Conservation (phyloP, 768 basidiomycete genomes). For the Chalciporus sphaerocephalus region DNA sequence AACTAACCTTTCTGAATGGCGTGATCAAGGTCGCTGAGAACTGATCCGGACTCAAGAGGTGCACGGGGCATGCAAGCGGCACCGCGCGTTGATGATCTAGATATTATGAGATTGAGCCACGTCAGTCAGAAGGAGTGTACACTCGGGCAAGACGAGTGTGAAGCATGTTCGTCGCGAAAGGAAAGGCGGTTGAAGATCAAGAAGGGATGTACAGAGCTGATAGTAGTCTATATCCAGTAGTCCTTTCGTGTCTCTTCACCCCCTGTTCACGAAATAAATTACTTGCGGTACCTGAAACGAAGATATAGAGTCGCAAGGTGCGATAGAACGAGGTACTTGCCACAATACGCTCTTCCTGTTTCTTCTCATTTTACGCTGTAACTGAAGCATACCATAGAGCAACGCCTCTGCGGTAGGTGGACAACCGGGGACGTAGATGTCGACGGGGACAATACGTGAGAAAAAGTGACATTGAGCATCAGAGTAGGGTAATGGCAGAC, state of each 20-base stretch:
- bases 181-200: slow-evolving; percentile 6
- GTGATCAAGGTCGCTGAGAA: no score
- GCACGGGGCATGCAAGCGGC: background rate
- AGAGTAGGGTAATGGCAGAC: slow-evolving; percentile 2
- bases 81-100: background rate
- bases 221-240: slow-evolving; percentile 23
- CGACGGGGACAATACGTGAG: slow-evolving; percentile 91
- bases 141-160: slow-evolving; percentile 1
- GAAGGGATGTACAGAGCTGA: slow-evolving; percentile 18
- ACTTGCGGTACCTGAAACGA: slow-evolving; percentile 27
- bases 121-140: background rate
- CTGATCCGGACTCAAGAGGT: no score
- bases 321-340: slow-evolving; percentile 38
- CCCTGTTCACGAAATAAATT: background rate
- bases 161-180: background rate
- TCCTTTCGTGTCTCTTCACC: slow-evolving; percentile 5
- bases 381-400: slow-evolving; percentile 92
- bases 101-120: background rate
- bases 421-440: slow-evolving; percentile 97
- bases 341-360: slow-evolving; percentile 84
- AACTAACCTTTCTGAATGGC: no score
- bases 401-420: slow-evolving; percentile 95
- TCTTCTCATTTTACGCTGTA: slow-evolving; percentile 93
- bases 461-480: slow-evolving; percentile 6
- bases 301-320: background rate